Evolutionary conservation across 2,329 filamentous ascomycete species (phyloP).

Genomic region (Beauveria bassiana): DNA sequence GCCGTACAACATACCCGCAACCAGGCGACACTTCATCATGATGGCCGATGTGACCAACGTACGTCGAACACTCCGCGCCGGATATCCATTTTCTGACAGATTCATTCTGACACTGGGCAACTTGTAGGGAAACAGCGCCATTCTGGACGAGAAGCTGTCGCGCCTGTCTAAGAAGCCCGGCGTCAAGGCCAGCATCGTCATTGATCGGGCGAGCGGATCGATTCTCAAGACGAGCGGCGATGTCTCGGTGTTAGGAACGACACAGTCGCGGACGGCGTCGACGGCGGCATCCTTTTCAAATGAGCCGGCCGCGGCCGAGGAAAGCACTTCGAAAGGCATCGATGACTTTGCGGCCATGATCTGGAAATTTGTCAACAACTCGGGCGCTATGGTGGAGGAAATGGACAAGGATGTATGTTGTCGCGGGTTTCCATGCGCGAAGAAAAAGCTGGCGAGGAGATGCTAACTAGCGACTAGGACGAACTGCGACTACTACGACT

Average conservation of each 20-base stretch:
- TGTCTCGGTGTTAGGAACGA: conserved; percentile 45
- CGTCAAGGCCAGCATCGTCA: conserved; percentile 68
- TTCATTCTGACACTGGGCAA: conserved; percentile 17
- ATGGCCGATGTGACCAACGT: conserved; percentile 21
- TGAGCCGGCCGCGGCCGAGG: conserved; percentile 34
- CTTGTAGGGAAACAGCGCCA: conserved; percentile 44
- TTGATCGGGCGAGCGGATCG: conserved; percentile 63
- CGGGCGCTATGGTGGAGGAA: conserved; percentile 62
- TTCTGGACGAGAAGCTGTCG: conserved; percentile 56
- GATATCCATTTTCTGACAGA: neutral
- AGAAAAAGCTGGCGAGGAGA: neutral
- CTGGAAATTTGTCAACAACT: conserved; percentile 65
- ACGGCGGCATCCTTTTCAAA: conserved; percentile 37
- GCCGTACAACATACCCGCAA: neutral
- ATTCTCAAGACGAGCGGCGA: conserved; percentile 71
- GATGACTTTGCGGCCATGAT: conserved; percentile 71
- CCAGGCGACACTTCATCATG: neutral
- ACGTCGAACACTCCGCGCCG: neutral
- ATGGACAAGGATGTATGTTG: conserved; percentile 58
- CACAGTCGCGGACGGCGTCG: conserved; percentile 28
- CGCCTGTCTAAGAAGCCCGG: conserved; percentile 70
- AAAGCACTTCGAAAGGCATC: conserved; percentile 48
- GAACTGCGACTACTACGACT: conserved; percentile 69
- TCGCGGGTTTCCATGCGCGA: neutral
- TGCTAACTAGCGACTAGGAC: conserved; percentile 43